These are phyloP conservation scores for Apiospora saccharicola DNA, from an alignment of 2,329 filamentous ascomycete species.

Conservation along the genomic window DNA sequence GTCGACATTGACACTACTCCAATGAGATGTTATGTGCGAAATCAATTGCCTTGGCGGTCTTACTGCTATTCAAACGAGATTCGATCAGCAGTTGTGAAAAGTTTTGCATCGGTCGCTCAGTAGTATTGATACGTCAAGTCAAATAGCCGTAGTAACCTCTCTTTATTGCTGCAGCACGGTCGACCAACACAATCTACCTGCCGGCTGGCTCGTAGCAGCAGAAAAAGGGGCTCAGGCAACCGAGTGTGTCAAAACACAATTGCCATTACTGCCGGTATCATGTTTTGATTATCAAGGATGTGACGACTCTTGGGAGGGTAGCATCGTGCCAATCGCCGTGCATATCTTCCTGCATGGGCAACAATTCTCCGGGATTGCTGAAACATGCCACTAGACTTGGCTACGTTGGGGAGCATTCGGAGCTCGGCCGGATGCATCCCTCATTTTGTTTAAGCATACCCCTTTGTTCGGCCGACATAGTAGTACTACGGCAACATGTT, in stretches of 20 bases:
- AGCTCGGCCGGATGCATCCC: not conserved
- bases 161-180: not conserved
- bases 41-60: too few species aligned
- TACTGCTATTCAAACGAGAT: not conserved
- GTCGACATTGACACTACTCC: too few species aligned
- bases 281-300: not conserved
- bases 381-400: not conserved
- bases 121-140: not conserved
- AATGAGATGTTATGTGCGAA: too few species aligned
- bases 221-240: not conserved
- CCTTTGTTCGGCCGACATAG: not conserved
- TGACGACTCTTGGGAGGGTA: not conserved
- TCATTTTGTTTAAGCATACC: not conserved
- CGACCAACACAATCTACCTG: not conserved
- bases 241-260: not conserved
- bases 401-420: too few species aligned
- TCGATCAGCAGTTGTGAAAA: too few species aligned
- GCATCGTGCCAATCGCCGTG: not conserved
- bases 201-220: not conserved
- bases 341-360: not conserved
- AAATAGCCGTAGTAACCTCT: not conserved
- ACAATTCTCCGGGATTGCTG: not conserved
- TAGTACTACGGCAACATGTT: not conserved
- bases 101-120: not conserved
- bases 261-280: not conserved